Percentiles rank a stretch among this genome's conserved stretches.
phyloP scores from a whole-genome alignment of 2,329 filamentous ascomycete genomes.

The Aspergillus costaricaensis region DNA sequence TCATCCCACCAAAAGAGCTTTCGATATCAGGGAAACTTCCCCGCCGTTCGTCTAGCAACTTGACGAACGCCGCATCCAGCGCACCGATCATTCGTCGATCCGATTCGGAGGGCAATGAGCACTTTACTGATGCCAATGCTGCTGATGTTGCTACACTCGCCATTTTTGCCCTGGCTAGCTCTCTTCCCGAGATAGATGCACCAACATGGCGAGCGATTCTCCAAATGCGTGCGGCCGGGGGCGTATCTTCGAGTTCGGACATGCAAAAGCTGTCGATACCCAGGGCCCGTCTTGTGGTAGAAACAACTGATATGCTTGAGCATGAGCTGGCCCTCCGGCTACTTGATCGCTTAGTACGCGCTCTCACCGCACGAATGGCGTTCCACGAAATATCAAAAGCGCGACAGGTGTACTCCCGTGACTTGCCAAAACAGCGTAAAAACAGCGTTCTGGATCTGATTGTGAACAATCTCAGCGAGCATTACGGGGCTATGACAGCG shows the following conservation, averaged over 20 bases:
- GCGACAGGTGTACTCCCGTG: conserved; percentile 31
- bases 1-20: conserved; percentile 42
- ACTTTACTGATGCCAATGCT: conserved; percentile 42
- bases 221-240: conserved; percentile 45
- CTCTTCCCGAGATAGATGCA: conserved; percentile 39
- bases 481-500: conserved; percentile 23
- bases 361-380: conserved; percentile 51
- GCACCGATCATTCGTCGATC: conserved; percentile 31
- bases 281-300: conserved; percentile 34
- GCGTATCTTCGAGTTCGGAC: conserved; percentile 40
- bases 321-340: conserved; percentile 55
- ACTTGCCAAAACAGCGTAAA: conserved; percentile 32
- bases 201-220: conserved; percentile 44
- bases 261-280: conserved; percentile 36
- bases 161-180: conserved; percentile 41
- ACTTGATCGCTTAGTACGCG: conserved; percentile 51
- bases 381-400: conserved; percentile 52
- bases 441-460: conserved; percentile 39
- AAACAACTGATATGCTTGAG: conserved; percentile 49
- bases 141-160: conserved; percentile 42
- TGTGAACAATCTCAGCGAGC: conserved; percentile 37
- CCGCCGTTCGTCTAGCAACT: conserved; percentile 35
- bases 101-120: conserved; percentile 31
- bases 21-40: conserved; percentile 32
- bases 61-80: conserved; percentile 21